A percentile compares a stretch with the other conserved stretches of the same genome.
phyloP scores from a whole-genome alignment of 257 asterid genomes.

The Craterostigma plantagineum region DNA sequence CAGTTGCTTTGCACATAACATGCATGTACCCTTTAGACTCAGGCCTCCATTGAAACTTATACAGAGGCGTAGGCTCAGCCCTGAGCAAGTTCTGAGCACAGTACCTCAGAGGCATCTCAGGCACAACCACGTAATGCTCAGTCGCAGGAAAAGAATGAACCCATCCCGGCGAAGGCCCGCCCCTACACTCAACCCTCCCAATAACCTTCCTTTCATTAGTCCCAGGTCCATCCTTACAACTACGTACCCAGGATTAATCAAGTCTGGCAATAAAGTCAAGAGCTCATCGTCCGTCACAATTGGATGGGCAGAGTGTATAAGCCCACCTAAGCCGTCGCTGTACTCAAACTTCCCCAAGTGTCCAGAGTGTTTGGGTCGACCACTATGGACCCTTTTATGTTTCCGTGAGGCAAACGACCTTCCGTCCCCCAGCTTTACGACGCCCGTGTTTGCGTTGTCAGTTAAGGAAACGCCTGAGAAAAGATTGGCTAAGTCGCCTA shows the following conservation, averaged over 20 bases:
- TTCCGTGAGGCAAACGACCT: slow-evolving; percentile 80
- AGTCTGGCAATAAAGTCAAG: slow-evolving; percentile 57
- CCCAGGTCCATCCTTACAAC: slow-evolving; percentile 73
- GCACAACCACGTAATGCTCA: slow-evolving; percentile 73
- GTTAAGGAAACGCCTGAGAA: slow-evolving; percentile 84
- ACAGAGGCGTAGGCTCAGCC: slow-evolving; percentile 94
- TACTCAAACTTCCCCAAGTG: slow-evolving; percentile 54
- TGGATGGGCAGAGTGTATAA: slow-evolving; percentile 93
- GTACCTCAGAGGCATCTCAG: slow-evolving; percentile 93
- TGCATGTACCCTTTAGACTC: slow-evolving; percentile 68
- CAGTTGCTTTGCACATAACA: slow-evolving; percentile 72
- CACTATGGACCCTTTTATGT: slow-evolving; percentile 70
- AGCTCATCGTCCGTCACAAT: slow-evolving; percentile 61
- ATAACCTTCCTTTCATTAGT: slow-evolving; percentile 55
- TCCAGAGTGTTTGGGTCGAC: slow-evolving; percentile 57
- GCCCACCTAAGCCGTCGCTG: slow-evolving; percentile 48
- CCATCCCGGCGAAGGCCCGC: slow-evolving; percentile 86
- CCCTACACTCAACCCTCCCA: slow-evolving; percentile 70
- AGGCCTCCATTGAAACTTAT: slow-evolving; percentile 85
- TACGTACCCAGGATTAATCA: slow-evolving; percentile 56
- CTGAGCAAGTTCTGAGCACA: slow-evolving; percentile 63
- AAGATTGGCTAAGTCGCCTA: slow-evolving; percentile 69
- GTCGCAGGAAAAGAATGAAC: slow-evolving; percentile 90
- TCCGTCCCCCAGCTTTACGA: slow-evolving; percentile 67
- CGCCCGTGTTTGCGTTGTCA: slow-evolving; percentile 91